A percentile compares a stretch with the other conserved stretches of the same genome.
These are phyloP conservation scores for Herpotrichia juniperi DNA, from an alignment of 2,329 filamentous ascomycete genomes.

Conservation along the genomic window DNA sequence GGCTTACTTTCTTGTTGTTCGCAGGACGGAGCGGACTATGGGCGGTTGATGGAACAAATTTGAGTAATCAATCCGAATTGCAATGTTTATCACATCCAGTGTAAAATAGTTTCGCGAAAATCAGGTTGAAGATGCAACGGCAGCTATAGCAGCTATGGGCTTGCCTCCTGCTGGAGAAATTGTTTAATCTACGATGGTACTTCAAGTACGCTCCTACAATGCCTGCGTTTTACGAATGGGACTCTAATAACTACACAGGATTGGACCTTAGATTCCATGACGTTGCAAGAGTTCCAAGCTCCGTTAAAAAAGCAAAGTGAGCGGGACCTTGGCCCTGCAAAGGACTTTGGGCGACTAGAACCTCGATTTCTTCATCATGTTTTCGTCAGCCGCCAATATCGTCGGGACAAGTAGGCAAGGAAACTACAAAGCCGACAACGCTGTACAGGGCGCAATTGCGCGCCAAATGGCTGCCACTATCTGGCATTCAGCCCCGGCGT, in stretches of 20 bases:
- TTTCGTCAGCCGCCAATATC: conserved; percentile 14
- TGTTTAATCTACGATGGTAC: background rate
- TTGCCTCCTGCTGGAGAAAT: background rate
- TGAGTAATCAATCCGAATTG: too few relatives aligned
- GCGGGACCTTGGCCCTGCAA: conserved; percentile 30
- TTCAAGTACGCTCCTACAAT: background rate
- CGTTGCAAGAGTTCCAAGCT: background rate
- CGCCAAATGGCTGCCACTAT: background rate
- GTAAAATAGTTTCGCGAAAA: background rate
- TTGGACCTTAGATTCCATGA: background rate
- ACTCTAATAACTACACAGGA: background rate
- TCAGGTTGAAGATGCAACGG: background rate
- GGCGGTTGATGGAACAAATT: background rate
- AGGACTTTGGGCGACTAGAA: background rate
- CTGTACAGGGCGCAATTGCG: conserved; percentile 9
- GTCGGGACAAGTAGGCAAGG: conserved; percentile 4
- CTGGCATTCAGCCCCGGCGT: background rate
- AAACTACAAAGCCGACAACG: conserved; percentile 12
- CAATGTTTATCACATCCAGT: background rate
- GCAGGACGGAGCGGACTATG: background rate
- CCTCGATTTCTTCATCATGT: conserved; percentile 23
- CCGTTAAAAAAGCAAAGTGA: conserved; percentile 27
- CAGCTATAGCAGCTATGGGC: background rate
- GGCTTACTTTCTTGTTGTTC: background rate
- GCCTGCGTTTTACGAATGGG: background rate